Conservation (phyloP, 2,329 filamentous ascomycete species). For the Pestalotiopsis sp. region DNA sequence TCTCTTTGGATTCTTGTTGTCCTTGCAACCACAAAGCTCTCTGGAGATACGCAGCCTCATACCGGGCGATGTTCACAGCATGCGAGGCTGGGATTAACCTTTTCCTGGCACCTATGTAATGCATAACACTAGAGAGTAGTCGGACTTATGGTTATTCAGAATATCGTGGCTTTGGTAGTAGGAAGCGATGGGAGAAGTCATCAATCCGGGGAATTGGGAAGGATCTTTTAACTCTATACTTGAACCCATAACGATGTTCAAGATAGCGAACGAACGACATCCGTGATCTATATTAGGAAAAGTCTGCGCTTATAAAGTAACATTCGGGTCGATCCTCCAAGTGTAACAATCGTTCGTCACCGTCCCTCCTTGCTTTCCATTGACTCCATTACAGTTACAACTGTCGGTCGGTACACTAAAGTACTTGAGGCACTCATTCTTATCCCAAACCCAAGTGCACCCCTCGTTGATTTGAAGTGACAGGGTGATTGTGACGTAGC, state of each 20-base stretch:
- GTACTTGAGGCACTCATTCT: slow-evolving; percentile 23
- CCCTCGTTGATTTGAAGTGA: background rate
- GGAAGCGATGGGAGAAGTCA: no score
- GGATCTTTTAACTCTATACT: no score
- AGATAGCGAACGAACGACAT: no score
- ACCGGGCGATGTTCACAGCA: background rate
- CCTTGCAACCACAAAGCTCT: background rate
- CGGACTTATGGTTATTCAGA: no score
- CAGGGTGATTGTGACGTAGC: background rate
- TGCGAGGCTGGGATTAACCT: background rate
- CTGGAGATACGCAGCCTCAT: background rate
- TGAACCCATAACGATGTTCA: no score
- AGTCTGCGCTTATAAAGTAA: background rate
- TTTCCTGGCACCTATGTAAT: no score
- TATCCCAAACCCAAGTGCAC: background rate
- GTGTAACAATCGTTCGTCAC: slow-evolving; percentile 22
- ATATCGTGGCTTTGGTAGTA: no score
- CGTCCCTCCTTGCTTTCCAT: slow-evolving; percentile 26
- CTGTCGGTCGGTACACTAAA: slow-evolving; percentile 25
- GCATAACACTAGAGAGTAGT: no score
- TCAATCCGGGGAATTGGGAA: no score
- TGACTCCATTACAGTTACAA: slow-evolving; percentile 24
- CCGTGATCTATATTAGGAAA: no score
- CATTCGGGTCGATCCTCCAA: slow-evolving; percentile 1
- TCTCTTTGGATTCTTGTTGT: no score